Evolutionary conservation across 2,329 filamentous ascomycete genomes (phyloP).

Genomic region (Penicillium glabrum): DNA sequence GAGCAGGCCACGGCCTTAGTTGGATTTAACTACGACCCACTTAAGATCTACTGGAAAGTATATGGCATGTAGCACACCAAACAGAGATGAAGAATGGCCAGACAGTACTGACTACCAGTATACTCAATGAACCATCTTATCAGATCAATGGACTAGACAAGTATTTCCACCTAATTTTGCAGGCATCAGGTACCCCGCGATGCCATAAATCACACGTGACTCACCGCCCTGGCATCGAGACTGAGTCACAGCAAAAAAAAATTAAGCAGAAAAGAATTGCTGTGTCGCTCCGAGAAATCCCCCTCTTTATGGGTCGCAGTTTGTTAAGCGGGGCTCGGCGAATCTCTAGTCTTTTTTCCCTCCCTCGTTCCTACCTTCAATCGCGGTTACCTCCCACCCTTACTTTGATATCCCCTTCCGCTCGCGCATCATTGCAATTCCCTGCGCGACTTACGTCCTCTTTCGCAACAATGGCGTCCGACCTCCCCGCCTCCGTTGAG

Average conservation of each 20-base stretch:
- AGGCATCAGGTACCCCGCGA: background rate
- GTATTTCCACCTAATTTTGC: too few relatives aligned
- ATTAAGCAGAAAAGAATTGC: constrained; percentile 7
- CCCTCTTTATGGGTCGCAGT: constrained; percentile 40
- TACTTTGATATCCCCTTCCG: constrained; percentile 7
- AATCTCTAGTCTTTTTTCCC: constrained; percentile 34
- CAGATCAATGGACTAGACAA: background rate
- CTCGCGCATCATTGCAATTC: constrained; percentile 9
- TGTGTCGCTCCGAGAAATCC: constrained; percentile 17
- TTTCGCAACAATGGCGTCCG: constrained; percentile 35
- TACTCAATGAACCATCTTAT: background rate
- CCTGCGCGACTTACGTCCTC: constrained; percentile 13
- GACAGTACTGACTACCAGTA: too few relatives aligned
- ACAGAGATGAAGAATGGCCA: too few relatives aligned
- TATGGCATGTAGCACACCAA: too few relatives aligned
- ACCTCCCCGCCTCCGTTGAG: constrained; percentile 38
- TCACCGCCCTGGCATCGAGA: constrained; percentile 33
- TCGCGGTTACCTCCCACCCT: constrained; percentile 5
- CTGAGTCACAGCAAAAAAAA: constrained; percentile 28
- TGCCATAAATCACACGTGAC: constrained; percentile 8
- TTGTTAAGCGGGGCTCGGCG: constrained; percentile 41
- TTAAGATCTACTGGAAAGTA: too few relatives aligned
- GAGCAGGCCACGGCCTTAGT: background rate
- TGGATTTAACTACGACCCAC: background rate
- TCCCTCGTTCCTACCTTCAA: constrained; percentile 9